Evolutionary conservation across 1,284 basidiomycete species (phyloP).

Genomic region (Melanopsichium pennsylvanicum): DNA sequence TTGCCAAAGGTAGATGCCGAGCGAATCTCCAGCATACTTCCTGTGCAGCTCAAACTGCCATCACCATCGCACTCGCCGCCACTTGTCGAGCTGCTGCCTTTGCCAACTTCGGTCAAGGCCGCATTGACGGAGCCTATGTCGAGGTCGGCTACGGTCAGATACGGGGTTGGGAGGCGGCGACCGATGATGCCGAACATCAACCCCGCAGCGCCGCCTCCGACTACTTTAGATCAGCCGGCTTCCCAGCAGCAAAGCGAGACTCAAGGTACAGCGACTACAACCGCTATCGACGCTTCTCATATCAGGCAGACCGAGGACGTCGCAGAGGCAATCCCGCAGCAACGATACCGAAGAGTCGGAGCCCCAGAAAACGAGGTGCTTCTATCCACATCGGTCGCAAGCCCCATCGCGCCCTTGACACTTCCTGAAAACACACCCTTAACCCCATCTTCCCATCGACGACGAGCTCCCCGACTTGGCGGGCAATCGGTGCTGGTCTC

Average conservation of each 20-base stretch:
- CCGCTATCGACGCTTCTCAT: neutral
- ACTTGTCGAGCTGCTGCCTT: slow-evolving; percentile 27
- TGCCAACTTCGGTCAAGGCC: slow-evolving; percentile 19
- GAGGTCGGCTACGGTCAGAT: slow-evolving; percentile 5
- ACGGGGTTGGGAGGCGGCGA: slow-evolving; percentile 7
- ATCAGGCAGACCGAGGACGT: neutral
- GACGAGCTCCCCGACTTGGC: slow-evolving; percentile 41
- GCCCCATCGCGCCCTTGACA: slow-evolving; percentile 27
- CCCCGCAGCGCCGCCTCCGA: neutral
- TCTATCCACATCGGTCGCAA: slow-evolving; percentile 27
- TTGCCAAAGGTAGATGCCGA: slow-evolving; percentile 33
- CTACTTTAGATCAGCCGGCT: neutral
- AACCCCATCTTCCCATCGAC: slow-evolving; percentile 12
- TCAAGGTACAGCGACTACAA: neutral
- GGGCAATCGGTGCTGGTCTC: slow-evolving; percentile 45
- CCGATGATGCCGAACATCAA: slow-evolving; percentile 40
- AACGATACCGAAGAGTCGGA: slow-evolving; percentile 26
- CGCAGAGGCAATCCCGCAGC: slow-evolving; percentile 9
- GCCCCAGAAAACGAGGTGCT: slow-evolving; percentile 30
- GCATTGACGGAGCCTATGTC: slow-evolving; percentile 17
- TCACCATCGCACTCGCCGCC: slow-evolving; percentile 48
- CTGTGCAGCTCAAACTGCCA: slow-evolving; percentile 21
- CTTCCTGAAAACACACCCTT: slow-evolving; percentile 4
- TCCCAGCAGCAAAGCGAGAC: neutral
- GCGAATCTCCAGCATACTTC: slow-evolving; percentile 19